Base-by-base conservation (phyloP, 257 asterid genomes). In the Solanum paucissectum region DNA sequence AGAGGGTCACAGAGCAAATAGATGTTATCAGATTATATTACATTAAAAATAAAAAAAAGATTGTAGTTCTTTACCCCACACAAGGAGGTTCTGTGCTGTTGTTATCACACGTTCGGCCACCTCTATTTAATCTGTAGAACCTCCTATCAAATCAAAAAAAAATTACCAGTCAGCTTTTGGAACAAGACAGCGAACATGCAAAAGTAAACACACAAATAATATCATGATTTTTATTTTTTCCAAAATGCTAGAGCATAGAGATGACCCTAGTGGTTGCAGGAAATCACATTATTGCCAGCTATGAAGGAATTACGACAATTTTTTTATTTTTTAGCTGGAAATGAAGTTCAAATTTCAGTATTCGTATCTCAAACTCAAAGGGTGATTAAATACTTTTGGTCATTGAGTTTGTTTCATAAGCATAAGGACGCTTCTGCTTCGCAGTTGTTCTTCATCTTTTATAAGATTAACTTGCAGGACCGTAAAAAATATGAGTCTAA, bases 21-120 rank as follows among this genome's bases (percentile, higher is more conserved):
- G 27, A 33, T 82, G 68, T 49, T 42, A 88, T 46, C 27, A 32
- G 66, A 52, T 58, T 85, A 32, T 52, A 71, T 58, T 75, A 52
- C 49, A 84, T 25, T 66, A 25, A 55, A 62, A 87, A 83, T 29
- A 25, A 23, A 69, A 72, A 12, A 68, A 25, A 87, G 55, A 55
- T 66, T 38, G 87, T 69, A 49, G 82, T 60, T 84, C 76, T 93
- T 91, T 89, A 96, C 98, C 99, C 99, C 9, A 91, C 96, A 87
- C 99, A 96, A 33, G 99, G 99, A 68, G 98, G 98, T 86, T 90
- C 89, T 4, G 92, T 96, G 82, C 95, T 94, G 91, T 94, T 93
- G 40, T 42, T 86, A 27, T 93, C 90, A 89, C 99, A 96, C 66
- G 88, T 91, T 87, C 88, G 91, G 21, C 94, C 90, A 23, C 98